phyloP scores from a whole-genome alignment of 257 asterid genomes.

The Penstemon eatonii region DNA sequence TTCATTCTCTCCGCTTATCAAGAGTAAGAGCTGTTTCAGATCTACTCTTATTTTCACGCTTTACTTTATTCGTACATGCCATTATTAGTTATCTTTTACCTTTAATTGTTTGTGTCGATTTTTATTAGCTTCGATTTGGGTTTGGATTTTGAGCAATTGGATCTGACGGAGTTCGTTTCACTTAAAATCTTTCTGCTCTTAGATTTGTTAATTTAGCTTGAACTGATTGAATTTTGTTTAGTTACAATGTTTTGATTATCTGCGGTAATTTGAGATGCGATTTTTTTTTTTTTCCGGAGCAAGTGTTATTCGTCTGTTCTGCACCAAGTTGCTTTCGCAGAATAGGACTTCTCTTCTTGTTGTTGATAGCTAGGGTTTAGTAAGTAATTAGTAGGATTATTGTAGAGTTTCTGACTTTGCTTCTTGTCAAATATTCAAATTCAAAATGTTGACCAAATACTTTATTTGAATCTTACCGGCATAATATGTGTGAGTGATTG shows the following conservation, averaged over 20 bases:
- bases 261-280: conserved; percentile 5
- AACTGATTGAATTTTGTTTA: not conserved
- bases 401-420: conserved; percentile 3
- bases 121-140: not conserved
- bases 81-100: not conserved
- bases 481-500: too few species aligned
- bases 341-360: too few species aligned
- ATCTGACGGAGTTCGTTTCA: conserved; percentile 28
- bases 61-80: not conserved
- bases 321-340: not conserved
- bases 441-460: too few species aligned
- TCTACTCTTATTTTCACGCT: conserved; percentile 38
- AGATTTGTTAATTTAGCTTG: not conserved
- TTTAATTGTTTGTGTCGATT: conserved; percentile 12
- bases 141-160: conserved; percentile 23
- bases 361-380: too few species aligned
- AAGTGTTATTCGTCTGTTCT: not conserved
- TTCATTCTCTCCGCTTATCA: conserved; percentile 88
- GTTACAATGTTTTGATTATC: not conserved
- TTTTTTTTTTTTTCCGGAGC: not conserved
- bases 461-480: too few species aligned
- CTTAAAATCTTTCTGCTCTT: not conserved
- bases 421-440: too few species aligned
- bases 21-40: conserved; percentile 66
- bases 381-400: not conserved